Base-by-base conservation (phyloP, 1,139 yeast species). In the Geotrichum restrictum region DNA sequence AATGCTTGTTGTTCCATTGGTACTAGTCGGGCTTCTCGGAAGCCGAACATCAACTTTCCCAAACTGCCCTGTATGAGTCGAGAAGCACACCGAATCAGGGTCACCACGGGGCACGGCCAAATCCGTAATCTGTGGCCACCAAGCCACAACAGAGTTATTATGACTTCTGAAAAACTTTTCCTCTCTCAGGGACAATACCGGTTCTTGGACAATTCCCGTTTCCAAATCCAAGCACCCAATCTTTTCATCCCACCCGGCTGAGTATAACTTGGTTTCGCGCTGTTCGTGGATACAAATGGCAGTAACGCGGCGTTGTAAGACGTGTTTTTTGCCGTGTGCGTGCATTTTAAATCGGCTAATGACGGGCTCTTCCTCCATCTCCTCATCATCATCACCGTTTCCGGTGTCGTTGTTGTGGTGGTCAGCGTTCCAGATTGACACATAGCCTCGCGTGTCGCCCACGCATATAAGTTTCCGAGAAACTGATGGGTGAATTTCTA, bases 221-320 rank as follows among this genome's bases (percentile, higher is more conserved):
- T 22, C 44, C 33, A 46, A 16, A 18, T 46, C 49, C 3, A 46
- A 27, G n/a, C 45, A 18, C 10, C 24, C 24, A 2, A 46, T 46
- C 6, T 22, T n/a, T 10, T 21, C 49, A 27, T 46, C 49, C 39
- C 49, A 38, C 14, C 49, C 49, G 5, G 49, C 42, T n/a, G 49
- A 39, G 21, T 39, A 40, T 19, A 46, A 31, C 22, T 32, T 32
- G 2, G 49, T 32, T 13, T 33, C 39, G 11, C 6, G 24, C 10
- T 29, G 13, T 3, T 36, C 39, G 31, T 46, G 49, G 1, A 46
- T 31, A 18, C 21, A 16, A 7, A 46, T 46, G 14, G 43, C 19
- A 8, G 49, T 19, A 4, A 46, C 49, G 7, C 45, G 44, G 7
- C 14, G 16, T 22, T 24, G 5, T 5, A 8, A 24, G 29, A 8